Base-by-base conservation (phyloP, 176 grass and related monocot species). In the Areca catechu region DNA sequence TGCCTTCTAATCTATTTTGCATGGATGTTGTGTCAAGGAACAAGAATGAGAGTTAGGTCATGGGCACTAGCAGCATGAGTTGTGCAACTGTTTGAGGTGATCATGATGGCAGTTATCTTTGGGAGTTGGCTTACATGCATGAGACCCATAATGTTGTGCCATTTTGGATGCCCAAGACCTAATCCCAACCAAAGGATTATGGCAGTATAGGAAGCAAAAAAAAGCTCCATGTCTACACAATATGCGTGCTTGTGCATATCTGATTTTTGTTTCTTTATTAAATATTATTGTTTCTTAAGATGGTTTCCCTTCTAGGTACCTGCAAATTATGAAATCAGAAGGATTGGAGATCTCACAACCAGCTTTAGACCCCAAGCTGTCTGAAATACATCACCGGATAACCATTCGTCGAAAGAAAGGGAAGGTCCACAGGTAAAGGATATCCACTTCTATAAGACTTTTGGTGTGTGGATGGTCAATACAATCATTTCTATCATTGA, bases 351-450 rank as follows among this genome's bases (percentile, higher is more conserved):
- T 96, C 61, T 96, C 91, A 51, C 91, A 96, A 54, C 91, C 91
- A 68, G 83, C 64, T 57, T 68, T 96, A 19, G 80, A 96, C 61
- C 78, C 83, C 81, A 83, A 87, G 49, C 65, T 71, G 29, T 78
- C 83, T 63, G 86, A 96, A 90, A 81, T 96, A 68, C 86, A 96
- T 81, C 83, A 96, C 49, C 72, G 64, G n/a, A 90, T 96, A 71
- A 96, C 76, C 65, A 76, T 84, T 78, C 91, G 77, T 60, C 76
- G 65, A 57, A 90, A 84, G 55, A 71, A 61, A 0, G 72, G 67
- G 6, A 79, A 16, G 50, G 79, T 82, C 49, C 86, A 96, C 61
- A 96, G 86, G 91, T 96, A 72, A 71, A 14, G 52, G 66, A 24
- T 64, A 48, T 75, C 51, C 30, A 12, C 30, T 37, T 37, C 10